These are phyloP conservation scores for Hypoxylon fuscum DNA, from an alignment of 495 filamentous ascomycete species.

Conservation along the genomic window DNA sequence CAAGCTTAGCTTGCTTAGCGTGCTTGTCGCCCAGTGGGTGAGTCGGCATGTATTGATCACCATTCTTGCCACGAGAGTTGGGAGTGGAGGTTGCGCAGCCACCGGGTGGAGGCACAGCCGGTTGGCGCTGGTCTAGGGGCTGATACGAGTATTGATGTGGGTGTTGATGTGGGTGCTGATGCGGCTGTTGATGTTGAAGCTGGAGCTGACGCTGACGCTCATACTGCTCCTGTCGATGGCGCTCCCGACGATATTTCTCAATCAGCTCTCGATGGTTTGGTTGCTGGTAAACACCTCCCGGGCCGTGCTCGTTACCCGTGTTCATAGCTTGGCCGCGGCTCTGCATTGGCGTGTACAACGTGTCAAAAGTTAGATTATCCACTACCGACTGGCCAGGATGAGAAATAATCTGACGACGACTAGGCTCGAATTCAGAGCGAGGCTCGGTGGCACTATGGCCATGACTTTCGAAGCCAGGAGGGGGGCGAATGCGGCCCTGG, in stretches of 20 bases:
- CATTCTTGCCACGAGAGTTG: too few relatives aligned
- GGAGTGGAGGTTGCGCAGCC: neutral
- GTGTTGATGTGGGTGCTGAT: neutral
- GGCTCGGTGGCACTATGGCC: neutral
- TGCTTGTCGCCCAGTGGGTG: neutral
- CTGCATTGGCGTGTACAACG: constrained; percentile 9
- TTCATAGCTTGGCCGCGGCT: neutral
- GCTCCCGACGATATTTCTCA: too few relatives aligned
- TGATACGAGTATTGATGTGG: too few relatives aligned
- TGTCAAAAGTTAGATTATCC: constrained; percentile 6
- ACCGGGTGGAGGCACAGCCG: too few relatives aligned
- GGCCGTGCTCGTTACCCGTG: too few relatives aligned
- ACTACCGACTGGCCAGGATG: constrained; percentile 6
- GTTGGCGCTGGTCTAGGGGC: too few relatives aligned
- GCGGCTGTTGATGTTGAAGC: too few relatives aligned
- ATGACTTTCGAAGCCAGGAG: neutral
- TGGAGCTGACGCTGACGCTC: too few relatives aligned
- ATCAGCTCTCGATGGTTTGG: neutral
- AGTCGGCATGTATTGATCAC: neutral
- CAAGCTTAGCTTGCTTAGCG: neutral
- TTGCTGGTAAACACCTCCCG: too few relatives aligned
- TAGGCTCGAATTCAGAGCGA: neutral
- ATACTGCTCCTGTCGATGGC: too few relatives aligned
- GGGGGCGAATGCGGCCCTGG: neutral
- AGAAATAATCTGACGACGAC: constrained; percentile 4